Conservation (phyloP, 2,329 filamentous ascomycete genomes). For the Fusarium longipes region DNA sequence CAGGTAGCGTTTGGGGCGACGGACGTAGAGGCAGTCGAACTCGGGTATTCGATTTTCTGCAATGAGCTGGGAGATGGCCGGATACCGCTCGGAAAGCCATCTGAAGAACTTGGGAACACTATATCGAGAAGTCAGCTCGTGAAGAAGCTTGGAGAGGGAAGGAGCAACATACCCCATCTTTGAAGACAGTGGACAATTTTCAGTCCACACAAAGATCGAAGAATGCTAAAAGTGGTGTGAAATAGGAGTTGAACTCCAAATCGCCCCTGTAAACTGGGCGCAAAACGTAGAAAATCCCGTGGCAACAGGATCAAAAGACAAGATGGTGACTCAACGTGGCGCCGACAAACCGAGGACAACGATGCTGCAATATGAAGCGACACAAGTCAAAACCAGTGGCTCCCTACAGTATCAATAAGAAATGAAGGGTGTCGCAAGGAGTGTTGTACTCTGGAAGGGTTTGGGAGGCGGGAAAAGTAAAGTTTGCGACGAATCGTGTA, state of each 20-base stretch:
- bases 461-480: conserved; percentile 15
- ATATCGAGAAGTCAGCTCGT: conserved; percentile 31
- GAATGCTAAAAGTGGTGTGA: conserved; percentile 7
- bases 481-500: conserved; percentile 35
- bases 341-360: conserved; percentile 12
- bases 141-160: not conserved
- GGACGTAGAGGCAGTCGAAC: conserved; percentile 94
- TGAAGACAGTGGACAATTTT: conserved; percentile 35
- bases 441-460: conserved; percentile 9
- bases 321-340: conserved; percentile 27
- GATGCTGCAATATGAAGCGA: conserved; percentile 11
- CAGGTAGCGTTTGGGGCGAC: conserved; percentile 45
- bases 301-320: conserved; percentile 32
- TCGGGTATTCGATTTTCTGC: conserved; percentile 99
- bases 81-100: conserved; percentile 99
- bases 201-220: conserved; percentile 36
- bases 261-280: conserved; percentile 27
- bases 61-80: conserved; percentile 97
- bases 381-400: not conserved
- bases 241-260: conserved; percentile 19
- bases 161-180: conserved; percentile 48
- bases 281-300: conserved; percentile 39
- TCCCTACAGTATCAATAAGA: conserved; percentile 15
- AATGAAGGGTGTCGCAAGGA: conserved; percentile 12
- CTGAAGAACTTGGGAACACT: conserved; percentile 91